Conservation (phyloP, 257 asterid genomes). For the Leonotis leonurus region DNA sequence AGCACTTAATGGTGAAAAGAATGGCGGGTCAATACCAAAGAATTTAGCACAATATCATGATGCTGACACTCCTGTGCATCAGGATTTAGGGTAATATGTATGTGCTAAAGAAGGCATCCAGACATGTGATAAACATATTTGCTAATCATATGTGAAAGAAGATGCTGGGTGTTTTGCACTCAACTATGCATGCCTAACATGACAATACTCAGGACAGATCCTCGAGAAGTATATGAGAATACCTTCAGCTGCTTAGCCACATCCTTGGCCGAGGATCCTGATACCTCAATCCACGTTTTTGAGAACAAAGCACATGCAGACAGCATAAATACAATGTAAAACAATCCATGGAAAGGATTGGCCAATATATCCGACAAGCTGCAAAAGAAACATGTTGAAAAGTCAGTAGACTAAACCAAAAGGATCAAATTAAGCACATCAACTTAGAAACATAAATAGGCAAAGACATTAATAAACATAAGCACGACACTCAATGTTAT, state of each 20-base stretch:
- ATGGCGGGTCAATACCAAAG: background rate
- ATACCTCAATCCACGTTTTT: constrained; percentile 89
- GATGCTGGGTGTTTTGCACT: background rate
- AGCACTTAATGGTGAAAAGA: background rate
- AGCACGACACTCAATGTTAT: constrained; percentile 51
- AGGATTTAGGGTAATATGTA: background rate
- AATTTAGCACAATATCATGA: background rate
- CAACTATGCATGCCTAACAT: background rate
- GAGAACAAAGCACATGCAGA: constrained; percentile 89
- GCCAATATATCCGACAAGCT: constrained; percentile 72
- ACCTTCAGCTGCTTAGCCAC: constrained; percentile 94
- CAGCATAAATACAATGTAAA: constrained; percentile 75
- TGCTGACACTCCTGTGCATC: background rate
- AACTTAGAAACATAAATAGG: too few relatives aligned
- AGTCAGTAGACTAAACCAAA: background rate
- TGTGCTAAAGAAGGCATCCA: background rate
- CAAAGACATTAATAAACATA: constrained; percentile 24
- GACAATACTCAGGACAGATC: too few relatives aligned
- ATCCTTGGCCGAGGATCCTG: constrained; percentile 86
- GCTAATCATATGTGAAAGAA: background rate
- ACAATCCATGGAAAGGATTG: constrained; percentile 82
- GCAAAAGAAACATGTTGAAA: constrained; percentile 12
- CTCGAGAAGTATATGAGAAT: background rate
- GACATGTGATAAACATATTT: background rate
- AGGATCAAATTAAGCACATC: background rate